These are phyloP conservation scores for Wickerhamiella lipophila DNA, from an alignment of 805 yeast species.

Conservation along the genomic window DNA sequence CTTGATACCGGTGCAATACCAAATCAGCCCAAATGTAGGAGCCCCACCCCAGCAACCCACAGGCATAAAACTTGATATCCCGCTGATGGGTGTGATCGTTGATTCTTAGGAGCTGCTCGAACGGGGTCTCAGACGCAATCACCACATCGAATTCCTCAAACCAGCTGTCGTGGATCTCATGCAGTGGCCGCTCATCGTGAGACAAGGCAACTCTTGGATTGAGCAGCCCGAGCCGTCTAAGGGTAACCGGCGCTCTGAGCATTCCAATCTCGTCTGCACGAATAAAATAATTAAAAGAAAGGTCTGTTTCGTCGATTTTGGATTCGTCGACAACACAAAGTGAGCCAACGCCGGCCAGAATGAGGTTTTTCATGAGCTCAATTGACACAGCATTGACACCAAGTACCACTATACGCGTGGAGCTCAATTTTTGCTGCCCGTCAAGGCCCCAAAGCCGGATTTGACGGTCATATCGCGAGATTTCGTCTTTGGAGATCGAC, in stretches of 20 bases:
- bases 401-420: slow-evolving; percentile 48
- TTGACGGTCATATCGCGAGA: slow-evolving; percentile 58
- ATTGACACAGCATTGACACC: slow-evolving; percentile 37
- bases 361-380: slow-evolving; percentile 73
- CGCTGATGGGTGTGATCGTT: slow-evolving; percentile 45
- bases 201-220: slow-evolving; percentile 54
- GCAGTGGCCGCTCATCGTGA: slow-evolving; percentile 31
- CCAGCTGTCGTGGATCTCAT: slow-evolving; percentile 27
- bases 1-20: slow-evolving; percentile 39
- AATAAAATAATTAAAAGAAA: slow-evolving; percentile 64
- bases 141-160: slow-evolving; percentile 52
- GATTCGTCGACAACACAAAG: slow-evolving; percentile 56
- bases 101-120: slow-evolving; percentile 33
- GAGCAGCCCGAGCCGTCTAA: slow-evolving; percentile 38
- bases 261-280: slow-evolving; percentile 44
- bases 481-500: slow-evolving; percentile 12
- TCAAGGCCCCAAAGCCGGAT: slow-evolving; percentile 69
- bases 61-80: slow-evolving; percentile 52
- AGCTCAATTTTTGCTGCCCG: slow-evolving; percentile 56
- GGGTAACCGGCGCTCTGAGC: slow-evolving; percentile 31
- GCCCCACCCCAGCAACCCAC: slow-evolving; percentile 65
- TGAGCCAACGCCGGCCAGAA: slow-evolving; percentile 76
- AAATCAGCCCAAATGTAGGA: slow-evolving; percentile 76
- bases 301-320: slow-evolving; percentile 44
- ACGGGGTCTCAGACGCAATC: slow-evolving; percentile 55